Conservation (phyloP, 192 early-diverging fungal genomes). For the Diversispora eburnea region DNA sequence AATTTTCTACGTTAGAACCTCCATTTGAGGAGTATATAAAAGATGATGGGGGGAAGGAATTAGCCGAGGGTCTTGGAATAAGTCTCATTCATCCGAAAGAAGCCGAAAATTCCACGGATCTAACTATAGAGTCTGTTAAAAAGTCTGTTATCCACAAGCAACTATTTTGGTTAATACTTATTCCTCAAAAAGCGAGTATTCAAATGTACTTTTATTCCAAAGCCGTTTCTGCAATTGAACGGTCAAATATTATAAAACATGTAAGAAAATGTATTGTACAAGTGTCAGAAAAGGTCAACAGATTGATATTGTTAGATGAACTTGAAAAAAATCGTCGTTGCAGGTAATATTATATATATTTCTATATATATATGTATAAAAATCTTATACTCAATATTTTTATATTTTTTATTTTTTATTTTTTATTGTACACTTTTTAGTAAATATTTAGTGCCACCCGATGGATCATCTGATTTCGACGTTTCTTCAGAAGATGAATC, state of each 20-base stretch:
- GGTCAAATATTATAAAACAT: constrained; percentile 50
- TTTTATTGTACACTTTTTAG: constrained; percentile 32
- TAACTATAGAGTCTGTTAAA: neutral
- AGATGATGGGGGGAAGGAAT: constrained; percentile 35
- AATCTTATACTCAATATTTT: neutral
- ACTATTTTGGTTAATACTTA: constrained; percentile 65
- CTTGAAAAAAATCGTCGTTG: constrained; percentile 60
- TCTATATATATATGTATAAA: neutral
- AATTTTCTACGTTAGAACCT: neutral
- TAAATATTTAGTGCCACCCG: constrained; percentile 54
- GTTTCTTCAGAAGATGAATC: constrained; percentile 54
- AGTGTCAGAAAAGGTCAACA: constrained; percentile 65
- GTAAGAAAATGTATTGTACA: constrained; percentile 53
- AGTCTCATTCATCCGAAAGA: constrained; percentile 35
- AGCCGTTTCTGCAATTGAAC: constrained; percentile 45
- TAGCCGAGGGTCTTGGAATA: constrained; percentile 53
- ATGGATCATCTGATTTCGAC: constrained; percentile 42
- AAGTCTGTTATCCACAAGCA: constrained; percentile 29
- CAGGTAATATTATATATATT: constrained; percentile 43
- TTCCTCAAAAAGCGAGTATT: constrained; percentile 47
- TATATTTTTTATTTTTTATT: too few species aligned
- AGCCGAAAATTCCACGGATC: constrained; percentile 14
- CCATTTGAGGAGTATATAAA: neutral
- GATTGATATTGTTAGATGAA: constrained; percentile 55
- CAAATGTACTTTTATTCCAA: constrained; percentile 72